Conservation (phyloP, 2,329 filamentous ascomycete genomes). For the Endoconidiophora polonica region DNA sequence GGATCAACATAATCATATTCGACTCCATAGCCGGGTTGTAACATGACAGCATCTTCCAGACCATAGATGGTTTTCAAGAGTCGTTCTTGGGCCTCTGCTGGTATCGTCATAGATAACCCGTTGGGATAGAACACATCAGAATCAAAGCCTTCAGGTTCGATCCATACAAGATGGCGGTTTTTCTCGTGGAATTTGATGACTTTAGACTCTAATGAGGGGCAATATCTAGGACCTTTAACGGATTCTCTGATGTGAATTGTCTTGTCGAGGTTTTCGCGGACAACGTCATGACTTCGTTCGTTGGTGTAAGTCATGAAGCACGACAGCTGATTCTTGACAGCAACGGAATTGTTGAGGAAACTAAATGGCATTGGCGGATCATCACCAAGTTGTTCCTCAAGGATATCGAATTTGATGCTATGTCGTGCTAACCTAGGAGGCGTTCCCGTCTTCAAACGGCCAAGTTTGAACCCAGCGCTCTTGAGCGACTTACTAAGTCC, state of each 20-base stretch:
- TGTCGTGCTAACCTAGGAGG: slow-evolving; percentile 70
- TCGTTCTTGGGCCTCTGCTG: slow-evolving; percentile 67
- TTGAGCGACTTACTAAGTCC: slow-evolving; percentile 80
- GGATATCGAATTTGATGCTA: slow-evolving; percentile 59
- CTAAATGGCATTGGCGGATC: slow-evolving; percentile 80
- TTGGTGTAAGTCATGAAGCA: slow-evolving; percentile 86
- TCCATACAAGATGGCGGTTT: slow-evolving; percentile 75
- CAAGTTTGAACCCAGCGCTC: slow-evolving; percentile 77
- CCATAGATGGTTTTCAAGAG: slow-evolving; percentile 78
- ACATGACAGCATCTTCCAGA: slow-evolving; percentile 76
- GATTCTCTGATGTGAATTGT: slow-evolving; percentile 93
- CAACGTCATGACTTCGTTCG: slow-evolving; percentile 60
- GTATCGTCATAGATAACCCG: slow-evolving; percentile 92
- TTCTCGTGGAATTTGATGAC: slow-evolving; percentile 75
- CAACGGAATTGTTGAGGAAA: slow-evolving; percentile 64
- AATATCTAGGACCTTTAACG: slow-evolving; percentile 86
- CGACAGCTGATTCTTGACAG: slow-evolving; percentile 65
- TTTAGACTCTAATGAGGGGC: slow-evolving; percentile 88
- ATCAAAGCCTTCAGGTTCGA: slow-evolving; percentile 89
- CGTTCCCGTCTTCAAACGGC: slow-evolving; percentile 87
- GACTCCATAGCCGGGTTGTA: slow-evolving; percentile 89
- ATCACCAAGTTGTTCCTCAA: slow-evolving; percentile 67
- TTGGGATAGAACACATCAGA: slow-evolving; percentile 89
- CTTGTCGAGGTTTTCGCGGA: slow-evolving; percentile 81
- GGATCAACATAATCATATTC: slow-evolving; percentile 99